Evolutionary conservation across 2,329 filamentous ascomycete genomes (phyloP), one percentile per base, ranked within the genome.

Genomic region (Elsinoe australis): DNA sequence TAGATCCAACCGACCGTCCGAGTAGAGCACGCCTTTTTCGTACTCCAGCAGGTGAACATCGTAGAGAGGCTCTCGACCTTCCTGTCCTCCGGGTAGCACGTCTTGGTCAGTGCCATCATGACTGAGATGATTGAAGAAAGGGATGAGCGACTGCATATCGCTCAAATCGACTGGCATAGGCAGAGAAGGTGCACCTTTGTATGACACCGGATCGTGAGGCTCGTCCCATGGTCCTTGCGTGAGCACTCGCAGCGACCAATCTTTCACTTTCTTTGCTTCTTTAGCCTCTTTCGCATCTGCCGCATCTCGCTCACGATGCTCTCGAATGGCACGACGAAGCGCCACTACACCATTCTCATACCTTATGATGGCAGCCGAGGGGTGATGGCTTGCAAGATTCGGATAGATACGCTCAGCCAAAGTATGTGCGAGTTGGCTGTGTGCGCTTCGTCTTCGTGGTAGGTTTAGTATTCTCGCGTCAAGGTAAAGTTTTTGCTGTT

Each of bases 1-100:
- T 2, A 77, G 67, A 55, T 77, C 74, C 61, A 78, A 69, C 9
- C 73, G 67, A 6, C 69, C 68, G 53, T 76, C 74, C 46, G 72
- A 67, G 51, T 76, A 77, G 4, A 75, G 59, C 18, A 68, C 64
- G 18, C 64, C 66, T 55, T 64, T 66, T 51, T 63, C 58, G 47
- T 67, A 68, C 52, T 66, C 65, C 7, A 65, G 53, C 26, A 63
- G 53, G 17, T 62, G 56, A 1, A 57, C 59, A 7, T 58, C 53
- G 47, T 68, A 65, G 49, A 57, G 59, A 2, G 64, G 62, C 52
- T 68, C 65, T 3, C 55, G 49, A 19, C 54, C 56, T 15, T 56
- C 48, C n/a, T 44, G 50, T n/a, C 55, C 55, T 47, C 57, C 50
- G 36, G 62, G 33, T n/a, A 32, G 22, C 5, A 8, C 7, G 12